Percentiles rank a stretch among this genome's conserved stretches.
phyloP scores from a whole-genome alignment of 768 basidiomycete genomes.

The Hypholoma sublateritium region DNA sequence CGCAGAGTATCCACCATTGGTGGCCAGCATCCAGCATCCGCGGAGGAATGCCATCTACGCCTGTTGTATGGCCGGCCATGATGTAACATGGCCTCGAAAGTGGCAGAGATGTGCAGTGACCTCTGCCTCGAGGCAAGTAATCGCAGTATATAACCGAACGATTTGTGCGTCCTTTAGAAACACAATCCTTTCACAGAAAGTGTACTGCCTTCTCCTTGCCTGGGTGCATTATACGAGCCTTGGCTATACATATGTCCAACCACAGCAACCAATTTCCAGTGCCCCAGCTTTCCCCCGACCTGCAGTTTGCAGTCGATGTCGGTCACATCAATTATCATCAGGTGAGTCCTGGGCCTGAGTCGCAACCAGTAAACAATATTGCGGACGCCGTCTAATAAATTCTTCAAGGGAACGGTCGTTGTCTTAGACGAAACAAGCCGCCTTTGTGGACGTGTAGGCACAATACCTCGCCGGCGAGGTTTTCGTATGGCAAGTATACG shows the following conservation, averaged over 20 bases:
- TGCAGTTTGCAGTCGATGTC: constrained; percentile 2
- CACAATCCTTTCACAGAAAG: not conserved
- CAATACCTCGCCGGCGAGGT: not conserved
- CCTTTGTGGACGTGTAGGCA: not conserved
- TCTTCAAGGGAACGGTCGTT: not conserved
- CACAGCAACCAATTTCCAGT: not conserved
- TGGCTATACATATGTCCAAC: not conserved
- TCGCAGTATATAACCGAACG: not conserved
- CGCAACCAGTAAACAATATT: too few species aligned
- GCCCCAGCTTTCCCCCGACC: not conserved
- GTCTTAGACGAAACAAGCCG: not conserved
- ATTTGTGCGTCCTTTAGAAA: not conserved
- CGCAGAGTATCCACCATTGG: not conserved
- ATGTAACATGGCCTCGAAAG: not conserved
- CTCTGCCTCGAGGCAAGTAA: not conserved
- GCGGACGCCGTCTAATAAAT: too few species aligned
- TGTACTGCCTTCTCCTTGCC: too few species aligned
- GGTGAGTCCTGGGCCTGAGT: not conserved
- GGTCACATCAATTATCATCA: constrained; percentile 4
- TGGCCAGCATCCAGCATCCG: too few species aligned
- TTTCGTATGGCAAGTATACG: not conserved
- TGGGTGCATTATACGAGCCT: too few species aligned
- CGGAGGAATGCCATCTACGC: too few species aligned
- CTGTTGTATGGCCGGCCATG: not conserved
- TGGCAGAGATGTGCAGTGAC: not conserved